Conservation (phyloP, 1,284 basidiomycete species). For the Marasmius sp. region DNA sequence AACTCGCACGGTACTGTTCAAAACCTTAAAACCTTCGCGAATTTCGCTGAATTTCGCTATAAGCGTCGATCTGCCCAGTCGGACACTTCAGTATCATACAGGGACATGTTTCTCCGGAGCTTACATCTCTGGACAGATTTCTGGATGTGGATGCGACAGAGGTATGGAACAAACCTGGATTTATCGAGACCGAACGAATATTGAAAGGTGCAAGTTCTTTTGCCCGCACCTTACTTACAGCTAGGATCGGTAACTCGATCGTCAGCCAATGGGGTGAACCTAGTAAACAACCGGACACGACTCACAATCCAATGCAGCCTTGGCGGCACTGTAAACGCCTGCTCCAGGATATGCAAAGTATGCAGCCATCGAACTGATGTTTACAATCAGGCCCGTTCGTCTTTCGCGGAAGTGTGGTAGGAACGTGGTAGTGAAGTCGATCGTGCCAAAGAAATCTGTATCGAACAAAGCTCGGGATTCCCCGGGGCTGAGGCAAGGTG, state of each 20-base stretch:
- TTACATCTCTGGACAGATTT: conserved; percentile 1
- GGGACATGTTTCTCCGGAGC: background rate
- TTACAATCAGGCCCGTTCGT: conserved; percentile 17
- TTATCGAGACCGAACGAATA: conserved; percentile 5
- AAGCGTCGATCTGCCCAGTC: conserved; percentile 2
- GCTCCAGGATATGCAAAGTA: conserved; percentile 14
- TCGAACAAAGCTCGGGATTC: conserved; percentile 15
- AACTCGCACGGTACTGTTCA: background rate
- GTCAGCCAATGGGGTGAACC: background rate
- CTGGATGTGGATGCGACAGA: conserved; percentile 1
- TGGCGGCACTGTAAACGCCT: conserved; percentile 19
- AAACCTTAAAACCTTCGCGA: background rate
- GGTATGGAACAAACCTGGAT: conserved; percentile 11
- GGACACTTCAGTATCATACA: background rate
- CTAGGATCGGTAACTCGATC: background rate
- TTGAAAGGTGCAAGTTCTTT: conserved; percentile 12
- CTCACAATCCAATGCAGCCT: conserved; percentile 20
- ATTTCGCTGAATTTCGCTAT: background rate
- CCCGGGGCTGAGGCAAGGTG: background rate
- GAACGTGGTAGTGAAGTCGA: conserved; percentile 20
- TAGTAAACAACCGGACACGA: too few relatives aligned
- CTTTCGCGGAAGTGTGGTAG: conserved; percentile 18
- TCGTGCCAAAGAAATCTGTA: conserved; percentile 20
- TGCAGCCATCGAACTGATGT: conserved; percentile 18
- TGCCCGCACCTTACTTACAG: conserved; percentile 7